Evolutionary conservation across 2,329 filamentous ascomycete species (phyloP).

Genomic region (Bertia moriformis): DNA sequence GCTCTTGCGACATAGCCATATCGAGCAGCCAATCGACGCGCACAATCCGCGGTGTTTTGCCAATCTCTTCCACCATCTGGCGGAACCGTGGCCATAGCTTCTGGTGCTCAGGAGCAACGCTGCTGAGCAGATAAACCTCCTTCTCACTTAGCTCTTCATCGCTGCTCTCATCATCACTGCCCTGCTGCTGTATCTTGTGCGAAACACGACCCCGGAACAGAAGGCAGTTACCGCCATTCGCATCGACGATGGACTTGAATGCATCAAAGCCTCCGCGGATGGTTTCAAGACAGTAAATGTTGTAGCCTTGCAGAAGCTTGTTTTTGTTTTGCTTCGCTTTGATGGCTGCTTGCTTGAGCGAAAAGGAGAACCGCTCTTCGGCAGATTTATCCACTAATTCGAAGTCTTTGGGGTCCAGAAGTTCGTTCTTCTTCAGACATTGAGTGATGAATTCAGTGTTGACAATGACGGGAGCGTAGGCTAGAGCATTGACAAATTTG

Average conservation of each 20-base stretch:
- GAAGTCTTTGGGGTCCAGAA: conserved; percentile 52
- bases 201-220: conserved; percentile 62
- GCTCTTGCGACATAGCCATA: conserved; percentile 74
- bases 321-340: conserved; percentile 66
- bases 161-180: neutral
- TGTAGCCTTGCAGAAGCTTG: conserved; percentile 59
- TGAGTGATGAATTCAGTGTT: conserved; percentile 66
- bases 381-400: conserved; percentile 56
- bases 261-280: conserved; percentile 72
- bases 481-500: conserved; percentile 83
- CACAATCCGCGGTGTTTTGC: conserved; percentile 70
- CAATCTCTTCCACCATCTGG: conserved; percentile 62
- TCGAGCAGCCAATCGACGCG: conserved; percentile 79
- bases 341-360: conserved; percentile 50
- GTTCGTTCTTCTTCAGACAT: conserved; percentile 53
- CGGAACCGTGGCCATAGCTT: conserved; percentile 68
- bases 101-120: conserved; percentile 49
- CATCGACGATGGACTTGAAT: conserved; percentile 71
- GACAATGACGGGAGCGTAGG: conserved; percentile 65
- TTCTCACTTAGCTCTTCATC: conserved; percentile 47
- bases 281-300: conserved; percentile 70
- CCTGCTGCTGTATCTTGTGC: conserved; percentile 46
- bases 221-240: conserved; percentile 74
- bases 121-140: conserved; percentile 72
- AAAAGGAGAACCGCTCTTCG: conserved; percentile 59